Base-by-base conservation (phyloP, 257 asterid genomes). In the Catharanthus roseus region DNA sequence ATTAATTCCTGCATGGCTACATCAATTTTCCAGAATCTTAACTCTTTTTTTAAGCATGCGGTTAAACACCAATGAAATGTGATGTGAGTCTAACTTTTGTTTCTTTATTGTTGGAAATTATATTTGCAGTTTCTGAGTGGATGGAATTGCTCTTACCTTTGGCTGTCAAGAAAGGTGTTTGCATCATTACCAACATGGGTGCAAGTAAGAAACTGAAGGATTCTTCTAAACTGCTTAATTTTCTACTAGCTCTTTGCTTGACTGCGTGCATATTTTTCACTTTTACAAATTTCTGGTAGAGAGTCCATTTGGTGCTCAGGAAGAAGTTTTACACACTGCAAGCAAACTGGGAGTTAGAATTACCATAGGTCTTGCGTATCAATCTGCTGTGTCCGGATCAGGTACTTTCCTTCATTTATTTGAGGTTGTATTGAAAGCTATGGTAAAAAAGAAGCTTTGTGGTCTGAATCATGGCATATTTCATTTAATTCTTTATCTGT, bases 131-230 rank as follows among this genome's bases (percentile, higher is more conserved):
- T 87, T 85, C 95, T 24, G 96, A 95, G 84, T 95, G 99, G 97
- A 89, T 95, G 96, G 84, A 82, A 68, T 68, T 89, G 77, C 97
- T 95, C 79, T 84, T 95, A 82, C 97, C 99, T 68, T 83, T 88
- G 84, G 96, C 95, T 54, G 81, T 86, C 69, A 88, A 84, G 79
- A 88, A 82, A 81, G 97, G 95, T 23, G 89, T 95, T 73, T 74
- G 95, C 83, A 89, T 95, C 72, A 82, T 95, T 75, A 89, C 99
- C 71, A 95, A 91, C 79, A 91, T 95, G 99, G 97, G 99, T 74
- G 99, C 97, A 58, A 88, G 97, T 95, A 85, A 83, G 96, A 24
- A 62, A 68, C 72, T 63, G 13, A n/a, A 61, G 47, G 2, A 47
- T 15, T 47, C 53, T 47, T 10, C 56, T 39, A 10, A 71, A 36